A percentile compares a stretch with the other conserved stretches of the same genome.
These are phyloP conservation scores for Brassica nigra DNA, from an alignment of 345 rosid species.

Conservation along the genomic window DNA sequence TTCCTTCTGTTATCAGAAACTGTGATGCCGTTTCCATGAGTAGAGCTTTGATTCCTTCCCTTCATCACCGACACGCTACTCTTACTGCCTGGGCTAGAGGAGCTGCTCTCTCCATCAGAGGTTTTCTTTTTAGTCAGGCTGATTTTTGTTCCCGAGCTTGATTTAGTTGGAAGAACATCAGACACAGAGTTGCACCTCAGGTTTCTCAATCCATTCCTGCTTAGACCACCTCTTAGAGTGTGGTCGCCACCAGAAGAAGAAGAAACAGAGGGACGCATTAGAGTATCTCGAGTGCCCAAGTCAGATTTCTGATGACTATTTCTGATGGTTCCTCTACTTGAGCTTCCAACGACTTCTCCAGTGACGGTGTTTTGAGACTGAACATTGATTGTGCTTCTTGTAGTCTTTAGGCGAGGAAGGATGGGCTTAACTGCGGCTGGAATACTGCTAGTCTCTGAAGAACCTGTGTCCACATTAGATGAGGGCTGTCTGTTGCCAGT, in stretches of 20 bases:
- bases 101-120: slow-evolving; percentile 65
- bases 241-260: slow-evolving; percentile 50
- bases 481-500: slow-evolving; percentile 42
- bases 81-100: slow-evolving; percentile 61
- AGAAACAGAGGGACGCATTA: slow-evolving; percentile 31
- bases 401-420: slow-evolving; percentile 28
- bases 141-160: slow-evolving; percentile 48
- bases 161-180: slow-evolving; percentile 48
- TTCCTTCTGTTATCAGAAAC: slow-evolving; percentile 64
- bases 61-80: slow-evolving; percentile 44
- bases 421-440: neutral
- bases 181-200: slow-evolving; percentile 59
- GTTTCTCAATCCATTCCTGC: slow-evolving; percentile 56
- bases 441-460: slow-evolving; percentile 63
- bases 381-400: slow-evolving; percentile 23
- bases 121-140: slow-evolving; percentile 50
- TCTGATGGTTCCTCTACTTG: slow-evolving; percentile 48
- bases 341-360: slow-evolving; percentile 49
- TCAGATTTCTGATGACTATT: slow-evolving; percentile 49
- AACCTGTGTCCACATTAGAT: slow-evolving; percentile 55
- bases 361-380: slow-evolving; percentile 25
- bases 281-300: slow-evolving; percentile 34
- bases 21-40: slow-evolving; percentile 50
- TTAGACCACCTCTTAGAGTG: slow-evolving; percentile 40
- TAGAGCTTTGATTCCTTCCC: slow-evolving; percentile 45